Percentiles rank a stretch among this genome's conserved stretches.
Conservation (phyloP, 2,329 filamentous ascomycete species). For the Pseudogymnoascus sp. region DNA sequence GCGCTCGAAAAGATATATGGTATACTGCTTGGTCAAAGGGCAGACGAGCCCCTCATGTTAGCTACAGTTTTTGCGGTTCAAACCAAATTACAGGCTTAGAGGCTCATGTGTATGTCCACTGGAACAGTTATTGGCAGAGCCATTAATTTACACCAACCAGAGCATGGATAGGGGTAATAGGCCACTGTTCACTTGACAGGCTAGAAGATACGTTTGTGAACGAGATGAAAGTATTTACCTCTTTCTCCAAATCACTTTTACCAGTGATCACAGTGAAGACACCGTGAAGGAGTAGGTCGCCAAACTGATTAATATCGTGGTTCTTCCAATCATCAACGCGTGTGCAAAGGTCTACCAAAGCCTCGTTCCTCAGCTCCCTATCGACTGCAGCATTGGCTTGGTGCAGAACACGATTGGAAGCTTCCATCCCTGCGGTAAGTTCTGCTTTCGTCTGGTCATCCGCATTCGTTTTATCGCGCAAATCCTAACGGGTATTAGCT, state of each 20-base stretch:
- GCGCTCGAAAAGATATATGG: conserved; percentile 93
- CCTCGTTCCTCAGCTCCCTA: conserved; percentile 75
- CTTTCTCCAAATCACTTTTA: conserved; percentile 84
- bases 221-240: conserved; percentile 33
- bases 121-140: neutral
- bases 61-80: conserved; percentile 14
- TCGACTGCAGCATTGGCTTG: conserved; percentile 89
- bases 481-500: conserved; percentile 49
- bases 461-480: conserved; percentile 74
- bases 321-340: conserved; percentile 97
- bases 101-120: neutral
- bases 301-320: conserved; percentile 84
- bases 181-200: conserved; percentile 1
- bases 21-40: conserved; percentile 56
- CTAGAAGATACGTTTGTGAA: neutral
- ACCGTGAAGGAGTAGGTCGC: conserved; percentile 78
- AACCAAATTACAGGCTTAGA: neutral
- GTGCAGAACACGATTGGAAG: conserved; percentile 72
- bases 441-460: conserved; percentile 65
- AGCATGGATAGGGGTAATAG: neutral
- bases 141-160: neutral
- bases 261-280: conserved; percentile 87
- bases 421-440: conserved; percentile 68
- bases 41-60: conserved; percentile 20
- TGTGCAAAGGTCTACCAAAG: conserved; percentile 69